Evolutionary conservation across 441 rosid species (phyloP), one percentile per base, ranked within the genome.

Genomic region (Arabidopsis hybrid): DNA sequence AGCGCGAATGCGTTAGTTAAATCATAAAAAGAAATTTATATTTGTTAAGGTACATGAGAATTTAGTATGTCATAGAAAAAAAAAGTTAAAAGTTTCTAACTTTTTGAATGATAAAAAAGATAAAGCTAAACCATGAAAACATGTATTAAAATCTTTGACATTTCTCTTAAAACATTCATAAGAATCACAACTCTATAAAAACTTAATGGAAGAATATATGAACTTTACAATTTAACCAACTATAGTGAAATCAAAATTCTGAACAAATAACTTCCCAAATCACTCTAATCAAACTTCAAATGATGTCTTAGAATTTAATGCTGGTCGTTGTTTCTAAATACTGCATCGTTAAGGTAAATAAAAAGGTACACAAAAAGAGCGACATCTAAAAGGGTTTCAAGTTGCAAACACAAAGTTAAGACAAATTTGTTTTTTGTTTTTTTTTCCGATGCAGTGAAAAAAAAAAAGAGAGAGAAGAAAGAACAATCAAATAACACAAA

Each of bases 401-500:
- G 75, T 38, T 69, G 57, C 47, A 45, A 38, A 38, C 51, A 49
- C 67, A 50, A 50, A 45, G 16, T n/a, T 16, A 45, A 45, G 64
- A 45, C 65, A 32, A 18, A 1, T 17, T 17, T 42, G 6, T 5
- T 39, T 16, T 29, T 60, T 21, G 0, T 52, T 61, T 16, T 29
- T 61, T 60, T 14, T 46, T 11, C 9, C 1, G 29, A 46, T 56
- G 70, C 42, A 60, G 71, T 46, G 13, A 45, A 56, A 5, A 3
- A 18, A 50, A 38, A 29, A 1, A 61, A 0, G n/a, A 21, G 26
- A 21, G 11, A 46, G 8, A 21, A 42, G 11, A 67, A 62, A 47
- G 65, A 69, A 76, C 75, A 21, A 69, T 56, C 60, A 26, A 26
- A 56, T 29, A 32, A 16, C 66, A 70, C 75, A 26, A 49, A 71